These are phyloP conservation scores for Trichosporon sp. DNA, from an alignment of 1,284 basidiomycete species.

Conservation along the genomic window DNA sequence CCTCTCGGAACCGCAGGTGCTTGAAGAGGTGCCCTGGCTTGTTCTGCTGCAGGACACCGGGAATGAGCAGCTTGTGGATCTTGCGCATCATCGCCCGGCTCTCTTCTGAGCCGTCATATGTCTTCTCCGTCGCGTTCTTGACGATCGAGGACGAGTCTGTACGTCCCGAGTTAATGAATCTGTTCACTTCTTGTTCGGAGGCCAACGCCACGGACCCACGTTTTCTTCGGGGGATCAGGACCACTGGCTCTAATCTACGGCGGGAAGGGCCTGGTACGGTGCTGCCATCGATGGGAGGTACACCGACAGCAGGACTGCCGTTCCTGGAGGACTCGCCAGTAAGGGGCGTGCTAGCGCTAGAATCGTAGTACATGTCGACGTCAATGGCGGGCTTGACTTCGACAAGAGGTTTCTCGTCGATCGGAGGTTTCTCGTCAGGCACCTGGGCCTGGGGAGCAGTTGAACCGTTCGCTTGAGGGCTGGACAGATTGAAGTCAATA, in stretches of 20 bases:
- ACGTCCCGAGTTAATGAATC: not conserved
- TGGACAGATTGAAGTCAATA: not conserved
- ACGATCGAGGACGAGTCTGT: constrained; percentile 12
- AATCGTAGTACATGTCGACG: constrained; percentile 13
- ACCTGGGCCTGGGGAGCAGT: not conserved
- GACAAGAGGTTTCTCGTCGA: not conserved
- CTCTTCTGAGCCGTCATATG: not conserved
- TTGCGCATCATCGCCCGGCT: constrained; percentile 4
- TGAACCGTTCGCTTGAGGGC: not conserved
- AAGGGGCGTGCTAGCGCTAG: not conserved
- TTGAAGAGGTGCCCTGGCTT: constrained; percentile 40
- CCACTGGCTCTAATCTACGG: constrained; percentile 10
- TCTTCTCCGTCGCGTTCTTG: not conserved
- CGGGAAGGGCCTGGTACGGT: not conserved
- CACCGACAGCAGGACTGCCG: not conserved
- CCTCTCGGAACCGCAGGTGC: constrained; percentile 30
- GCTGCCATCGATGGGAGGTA: not conserved
- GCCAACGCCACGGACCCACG: constrained; percentile 16
- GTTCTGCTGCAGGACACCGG: constrained; percentile 20
- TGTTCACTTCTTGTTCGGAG: not conserved
- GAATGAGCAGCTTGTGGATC: constrained; percentile 12
- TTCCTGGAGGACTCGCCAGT: not conserved
- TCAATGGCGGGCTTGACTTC: constrained; percentile 1
- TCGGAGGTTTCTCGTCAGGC: not conserved
- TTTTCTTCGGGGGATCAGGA: constrained; percentile 12